Conservation (phyloP, 805 yeast species). For the Ogataea corticis region DNA sequence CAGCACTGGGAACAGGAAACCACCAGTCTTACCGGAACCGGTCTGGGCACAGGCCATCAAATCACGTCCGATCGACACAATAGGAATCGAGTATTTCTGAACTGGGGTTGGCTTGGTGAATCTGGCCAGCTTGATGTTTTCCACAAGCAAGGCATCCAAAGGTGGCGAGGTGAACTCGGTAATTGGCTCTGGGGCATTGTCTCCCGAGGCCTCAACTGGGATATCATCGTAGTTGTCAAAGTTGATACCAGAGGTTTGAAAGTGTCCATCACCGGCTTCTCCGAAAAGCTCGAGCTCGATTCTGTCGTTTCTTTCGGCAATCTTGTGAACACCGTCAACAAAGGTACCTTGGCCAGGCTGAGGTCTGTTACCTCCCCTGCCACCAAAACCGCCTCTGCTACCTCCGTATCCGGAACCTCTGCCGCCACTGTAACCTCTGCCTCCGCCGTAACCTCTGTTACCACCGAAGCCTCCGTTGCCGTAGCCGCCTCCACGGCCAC, state of each 20-base stretch:
- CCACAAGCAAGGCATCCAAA: constrained; percentile 78
- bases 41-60: constrained; percentile 96
- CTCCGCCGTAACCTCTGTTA: constrained; percentile 25
- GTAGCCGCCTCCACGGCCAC: constrained; percentile 32
- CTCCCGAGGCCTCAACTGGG: constrained; percentile 97
- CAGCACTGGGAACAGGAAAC: constrained; percentile 96
- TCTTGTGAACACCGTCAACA: constrained; percentile 84
- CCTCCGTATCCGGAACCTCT: constrained; percentile 34
- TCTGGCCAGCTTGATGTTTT: constrained; percentile 84
- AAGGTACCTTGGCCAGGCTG: constrained; percentile 70
- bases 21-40: constrained; percentile 99
- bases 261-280: constrained; percentile 63
- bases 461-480: constrained; percentile 31
- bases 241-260: constrained; percentile 96
- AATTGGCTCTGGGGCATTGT: constrained; percentile 91
- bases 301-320: constrained; percentile 69
- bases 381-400: constrained; percentile 33
- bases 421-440: constrained; percentile 34
- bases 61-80: constrained; percentile 69
- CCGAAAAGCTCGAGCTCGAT: constrained; percentile 86
- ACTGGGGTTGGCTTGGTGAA: constrained; percentile 96
- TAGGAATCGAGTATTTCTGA: constrained; percentile 88
- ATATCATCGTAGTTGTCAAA: constrained; percentile 98
- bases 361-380: constrained; percentile 40
- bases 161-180: constrained; percentile 89